These are phyloP conservation scores for maize (Zea mays) DNA, from an alignment of 176 grass and related monocot species.

Conservation along the genomic window DNA sequence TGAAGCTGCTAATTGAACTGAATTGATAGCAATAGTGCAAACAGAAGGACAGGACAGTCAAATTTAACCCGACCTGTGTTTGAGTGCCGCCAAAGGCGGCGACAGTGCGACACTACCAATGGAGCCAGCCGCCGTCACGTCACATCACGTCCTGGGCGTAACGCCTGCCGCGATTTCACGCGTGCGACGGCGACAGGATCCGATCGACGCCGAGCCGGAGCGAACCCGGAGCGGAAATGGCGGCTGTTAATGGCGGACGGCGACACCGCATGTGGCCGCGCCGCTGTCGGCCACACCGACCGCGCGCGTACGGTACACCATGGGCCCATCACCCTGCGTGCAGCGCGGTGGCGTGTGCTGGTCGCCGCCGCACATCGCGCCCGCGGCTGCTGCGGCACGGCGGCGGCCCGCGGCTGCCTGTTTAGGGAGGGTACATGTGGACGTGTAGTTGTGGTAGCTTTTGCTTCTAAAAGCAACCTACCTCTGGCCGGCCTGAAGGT, in stretches of 20 bases:
- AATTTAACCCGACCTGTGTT: not conserved
- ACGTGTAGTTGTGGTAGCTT: no score
- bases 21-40: not conserved
- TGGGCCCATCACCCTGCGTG: not conserved
- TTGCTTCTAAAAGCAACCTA: no score
- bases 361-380: no score
- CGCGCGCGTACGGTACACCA: not conserved
- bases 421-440: no score
- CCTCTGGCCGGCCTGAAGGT: no score
- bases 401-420: no score
- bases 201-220: not conserved
- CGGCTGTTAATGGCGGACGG: constrained; percentile 27
- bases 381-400: no score
- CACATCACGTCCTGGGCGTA: not conserved
- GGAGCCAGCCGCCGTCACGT: not conserved
- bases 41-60: not conserved
- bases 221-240: not conserved
- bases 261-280: constrained; percentile 22
- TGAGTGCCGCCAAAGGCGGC: not conserved
- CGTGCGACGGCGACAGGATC: not conserved
- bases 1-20: not conserved
- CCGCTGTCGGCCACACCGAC: constrained; percentile 17
- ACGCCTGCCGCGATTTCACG: not conserved
- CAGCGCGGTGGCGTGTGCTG: not conserved
- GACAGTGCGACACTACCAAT: no score